Conservation (phyloP, 257 asterid species). For the Oldenlandia corymbosa region DNA sequence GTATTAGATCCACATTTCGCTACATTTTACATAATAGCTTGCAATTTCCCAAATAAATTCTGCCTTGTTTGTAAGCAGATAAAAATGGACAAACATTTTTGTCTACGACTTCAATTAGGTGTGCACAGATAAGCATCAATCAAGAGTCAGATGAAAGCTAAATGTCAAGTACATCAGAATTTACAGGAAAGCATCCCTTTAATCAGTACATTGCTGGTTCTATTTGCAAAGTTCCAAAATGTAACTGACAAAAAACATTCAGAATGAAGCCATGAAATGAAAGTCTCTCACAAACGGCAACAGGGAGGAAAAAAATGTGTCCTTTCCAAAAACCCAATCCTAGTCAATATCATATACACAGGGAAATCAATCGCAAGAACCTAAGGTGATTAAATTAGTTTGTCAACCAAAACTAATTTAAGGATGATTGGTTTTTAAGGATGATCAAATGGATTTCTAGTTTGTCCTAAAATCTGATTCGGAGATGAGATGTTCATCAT, state of each 20-base stretch:
- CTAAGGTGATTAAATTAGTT: background rate
- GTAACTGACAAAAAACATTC: background rate
- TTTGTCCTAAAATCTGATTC: no score
- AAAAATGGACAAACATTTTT: no score
- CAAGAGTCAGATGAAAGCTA: no score
- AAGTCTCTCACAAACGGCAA: background rate
- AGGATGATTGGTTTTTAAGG: no score
- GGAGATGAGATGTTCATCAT: no score
- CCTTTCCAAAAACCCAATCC: background rate
- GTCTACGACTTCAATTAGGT: no score
- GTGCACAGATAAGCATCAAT: no score
- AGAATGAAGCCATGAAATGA: background rate
- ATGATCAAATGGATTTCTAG: no score
- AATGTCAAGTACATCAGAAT: no score
- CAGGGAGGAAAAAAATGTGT: no score
- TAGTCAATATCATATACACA: background rate
- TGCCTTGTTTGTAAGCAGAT: background rate
- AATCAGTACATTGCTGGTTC: background rate
- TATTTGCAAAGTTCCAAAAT: background rate
- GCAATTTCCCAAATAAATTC: background rate
- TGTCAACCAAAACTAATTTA: background rate
- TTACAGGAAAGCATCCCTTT: background rate
- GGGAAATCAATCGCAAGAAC: background rate
- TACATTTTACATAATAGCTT: no score
- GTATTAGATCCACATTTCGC: no score